Percentiles rank a stretch among this genome's conserved stretches.
phyloP scores from a whole-genome alignment of 139 green algal genomes.

The Zygnema cylindricum region DNA sequence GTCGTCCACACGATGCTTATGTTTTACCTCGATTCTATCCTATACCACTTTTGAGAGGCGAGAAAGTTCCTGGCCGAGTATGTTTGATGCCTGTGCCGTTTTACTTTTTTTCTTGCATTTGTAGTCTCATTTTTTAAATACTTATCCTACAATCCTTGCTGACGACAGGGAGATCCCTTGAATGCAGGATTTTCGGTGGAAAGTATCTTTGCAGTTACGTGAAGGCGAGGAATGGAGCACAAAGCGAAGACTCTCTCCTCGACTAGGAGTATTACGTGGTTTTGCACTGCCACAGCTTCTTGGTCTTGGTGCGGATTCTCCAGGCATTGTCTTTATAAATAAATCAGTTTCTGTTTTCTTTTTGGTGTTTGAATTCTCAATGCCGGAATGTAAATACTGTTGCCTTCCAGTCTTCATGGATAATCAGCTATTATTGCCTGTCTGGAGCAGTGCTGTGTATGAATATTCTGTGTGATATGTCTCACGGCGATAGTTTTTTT shows the following conservation, averaged over 20 bases:
- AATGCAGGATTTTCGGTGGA: slow-evolving; percentile 46
- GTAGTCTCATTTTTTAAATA: neutral
- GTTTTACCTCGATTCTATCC: slow-evolving; percentile 28
- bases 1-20: slow-evolving; percentile 29
- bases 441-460: too few relatives aligned
- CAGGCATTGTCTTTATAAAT: neutral
- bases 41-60: slow-evolving; percentile 36
- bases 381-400: too few relatives aligned
- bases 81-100: neutral
- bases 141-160: neutral
- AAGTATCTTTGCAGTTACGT: slow-evolving; percentile 20
- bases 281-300: slow-evolving; percentile 27
- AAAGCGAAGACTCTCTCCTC: neutral
- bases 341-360: neutral
- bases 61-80: slow-evolving; percentile 35
- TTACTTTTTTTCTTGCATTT: neutral
- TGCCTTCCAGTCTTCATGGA: too few relatives aligned
- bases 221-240: neutral
- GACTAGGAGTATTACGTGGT: slow-evolving; percentile 22
- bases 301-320: slow-evolving; percentile 8
- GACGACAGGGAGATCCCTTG: neutral
- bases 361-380: too few relatives aligned
- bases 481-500: too few relatives aligned
- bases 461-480: too few relatives aligned
- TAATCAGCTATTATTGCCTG: too few relatives aligned